Conservation (phyloP, 345 rosid genomes). For the Euphorbia pulcherrima region DNA sequence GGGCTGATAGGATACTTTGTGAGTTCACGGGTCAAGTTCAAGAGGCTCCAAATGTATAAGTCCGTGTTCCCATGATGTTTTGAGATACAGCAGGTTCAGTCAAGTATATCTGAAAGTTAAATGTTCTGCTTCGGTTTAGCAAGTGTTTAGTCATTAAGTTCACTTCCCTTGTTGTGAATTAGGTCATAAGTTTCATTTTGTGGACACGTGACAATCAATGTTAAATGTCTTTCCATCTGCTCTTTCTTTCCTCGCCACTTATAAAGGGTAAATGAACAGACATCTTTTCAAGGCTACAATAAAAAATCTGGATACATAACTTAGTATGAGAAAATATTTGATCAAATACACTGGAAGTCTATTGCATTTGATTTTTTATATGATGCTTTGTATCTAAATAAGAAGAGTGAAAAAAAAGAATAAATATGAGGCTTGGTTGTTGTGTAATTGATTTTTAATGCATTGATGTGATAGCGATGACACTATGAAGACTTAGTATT, state of each 20-base stretch:
- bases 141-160: neutral
- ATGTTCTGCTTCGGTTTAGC: neutral
- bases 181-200: neutral
- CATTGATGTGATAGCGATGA: too few species aligned
- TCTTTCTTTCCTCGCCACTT: neutral
- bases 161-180: neutral
- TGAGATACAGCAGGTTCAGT: neutral
- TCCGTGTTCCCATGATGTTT: too few species aligned
- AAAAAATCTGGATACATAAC: neutral
- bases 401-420: too few species aligned
- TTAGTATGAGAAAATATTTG: neutral
- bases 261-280: neutral
- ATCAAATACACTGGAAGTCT: neutral
- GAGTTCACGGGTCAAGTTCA: too few species aligned
- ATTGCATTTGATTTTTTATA: neutral
- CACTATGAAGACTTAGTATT: neutral
- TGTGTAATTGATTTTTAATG: neutral
- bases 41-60: too few species aligned
- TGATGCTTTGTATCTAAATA: neutral
- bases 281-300: neutral
- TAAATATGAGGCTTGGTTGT: too few species aligned
- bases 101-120: neutral
- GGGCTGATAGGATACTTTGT: too few species aligned
- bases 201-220: neutral
- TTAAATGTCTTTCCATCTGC: neutral